Conservation (phyloP, 306 rosid genomes). For the Parietaria judaica region DNA sequence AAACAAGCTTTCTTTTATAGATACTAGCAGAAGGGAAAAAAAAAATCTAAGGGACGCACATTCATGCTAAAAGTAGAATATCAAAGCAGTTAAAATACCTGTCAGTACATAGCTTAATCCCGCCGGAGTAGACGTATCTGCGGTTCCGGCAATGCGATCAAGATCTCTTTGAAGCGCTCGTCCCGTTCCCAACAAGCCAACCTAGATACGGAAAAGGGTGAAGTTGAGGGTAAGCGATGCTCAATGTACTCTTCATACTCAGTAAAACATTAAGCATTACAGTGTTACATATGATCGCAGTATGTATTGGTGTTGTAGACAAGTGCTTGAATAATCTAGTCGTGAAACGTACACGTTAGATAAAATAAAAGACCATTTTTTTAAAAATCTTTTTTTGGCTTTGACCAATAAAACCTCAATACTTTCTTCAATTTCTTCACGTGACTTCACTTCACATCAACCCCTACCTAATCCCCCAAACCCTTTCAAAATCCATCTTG, state of each 20-base stretch:
- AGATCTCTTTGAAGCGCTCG: conserved; percentile 80
- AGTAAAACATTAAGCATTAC: neutral
- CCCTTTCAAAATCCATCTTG: too few relatives aligned
- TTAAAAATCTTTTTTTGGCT: too few relatives aligned
- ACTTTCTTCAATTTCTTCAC: too few relatives aligned
- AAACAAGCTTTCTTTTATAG: conserved; percentile 19
- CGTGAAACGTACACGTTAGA: too few relatives aligned
- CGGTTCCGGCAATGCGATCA: conserved; percentile 81
- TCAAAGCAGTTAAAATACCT: conserved; percentile 36
- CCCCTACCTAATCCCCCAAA: too few relatives aligned
- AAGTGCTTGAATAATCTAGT: too few relatives aligned
- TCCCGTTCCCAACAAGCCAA: conserved; percentile 88
- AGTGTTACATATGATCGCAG: too few relatives aligned
- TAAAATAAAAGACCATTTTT: too few relatives aligned
- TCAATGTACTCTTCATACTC: neutral
- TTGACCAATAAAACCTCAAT: too few relatives aligned
- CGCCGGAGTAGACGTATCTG: conserved; percentile 76
- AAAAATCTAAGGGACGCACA: neutral
- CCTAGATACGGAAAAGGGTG: conserved; percentile 29
- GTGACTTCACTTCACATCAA: too few relatives aligned
- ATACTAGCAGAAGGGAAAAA: neutral
- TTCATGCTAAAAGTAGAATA: neutral
- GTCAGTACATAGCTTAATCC: conserved; percentile 81
- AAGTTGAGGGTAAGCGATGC: conserved; percentile 2
- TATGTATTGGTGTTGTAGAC: too few relatives aligned